Evolutionary conservation across 1,284 basidiomycete species (phyloP), one percentile per base, ranked within the genome.

Genomic region (Cystobasidium sp.): DNA sequence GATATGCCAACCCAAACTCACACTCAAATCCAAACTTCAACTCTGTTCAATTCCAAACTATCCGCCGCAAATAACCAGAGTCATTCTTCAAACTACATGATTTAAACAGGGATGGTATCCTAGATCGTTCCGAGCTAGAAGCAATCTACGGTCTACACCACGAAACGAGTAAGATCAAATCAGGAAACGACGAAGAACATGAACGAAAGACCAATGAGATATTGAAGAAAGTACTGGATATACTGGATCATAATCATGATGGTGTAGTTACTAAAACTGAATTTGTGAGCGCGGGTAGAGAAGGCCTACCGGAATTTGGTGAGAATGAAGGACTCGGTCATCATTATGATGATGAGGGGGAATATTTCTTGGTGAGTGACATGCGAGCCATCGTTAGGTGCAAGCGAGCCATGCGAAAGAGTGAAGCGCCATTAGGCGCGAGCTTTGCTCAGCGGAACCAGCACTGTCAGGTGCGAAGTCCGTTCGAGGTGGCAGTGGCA

Each of bases 111-210:
- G 80, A 97, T 70, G 81, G 81, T 43, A 77, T 84, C 46, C 79
- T 83, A 31, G 83, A 84, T 75, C 80, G 80, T 24, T 76, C 80
- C 72, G 83, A 84, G 77, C 80, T 84, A 65, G 83, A 83, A 74
- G 83, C 83, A 49, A 83, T 84, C 75, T 84, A 84, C 79, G 96
- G 96, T 73, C 91, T 99, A 24, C 94, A 98, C 83, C 97, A 99
- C 82, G 87, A 95, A 75, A 93, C 93, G 79, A 92, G 93, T 22
- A 89, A 92, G 83, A 91, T 93, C 83, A 89, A 91, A 83, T 91
- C 92, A 24, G 89, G 88, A 85, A 87, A 75, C 46, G 89, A 91
- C 78, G 90, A 93, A 51, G 88, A 90, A 69, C 92, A 95, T 80
- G 88, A 92, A 80, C 86, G 88, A 82, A 95, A 97, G 84, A 92